Conservation (phyloP, 1,139 yeast species). For the Nadsonia starkeyi-henricii region DNA sequence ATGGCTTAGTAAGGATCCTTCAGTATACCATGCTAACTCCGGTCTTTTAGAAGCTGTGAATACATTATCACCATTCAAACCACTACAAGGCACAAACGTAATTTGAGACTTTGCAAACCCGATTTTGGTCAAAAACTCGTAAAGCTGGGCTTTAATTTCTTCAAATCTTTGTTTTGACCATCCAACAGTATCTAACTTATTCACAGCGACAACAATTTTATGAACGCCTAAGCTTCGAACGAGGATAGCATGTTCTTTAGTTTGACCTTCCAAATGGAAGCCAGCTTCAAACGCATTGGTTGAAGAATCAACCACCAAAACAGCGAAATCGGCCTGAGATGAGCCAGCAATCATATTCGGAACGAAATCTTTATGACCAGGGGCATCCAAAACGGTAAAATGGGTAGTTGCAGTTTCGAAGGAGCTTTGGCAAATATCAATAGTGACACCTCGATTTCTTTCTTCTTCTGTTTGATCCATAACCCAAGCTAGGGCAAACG, state of each 20-base stretch:
- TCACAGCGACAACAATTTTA: conserved; percentile 61
- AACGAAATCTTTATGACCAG: conserved; percentile 94
- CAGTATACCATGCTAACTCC: conserved; percentile 45
- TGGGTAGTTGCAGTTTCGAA: conserved; percentile 54
- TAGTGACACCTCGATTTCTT: conserved; percentile 73
- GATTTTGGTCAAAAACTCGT: conserved; percentile 42
- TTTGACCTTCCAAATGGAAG: conserved; percentile 76
- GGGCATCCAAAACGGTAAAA: conserved; percentile 91
- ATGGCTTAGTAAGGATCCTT: conserved; percentile 48
- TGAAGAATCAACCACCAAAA: conserved; percentile 64
- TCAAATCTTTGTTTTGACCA: conserved; percentile 59
- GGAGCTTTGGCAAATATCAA: conserved; percentile 75
- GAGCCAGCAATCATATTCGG: conserved; percentile 99
- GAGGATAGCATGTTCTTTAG: conserved; percentile 81
- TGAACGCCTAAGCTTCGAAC: conserved; percentile 77
- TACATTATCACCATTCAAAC: conserved; percentile 73
- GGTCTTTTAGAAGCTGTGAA: conserved; percentile 26
- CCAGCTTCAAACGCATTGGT: conserved; percentile 85
- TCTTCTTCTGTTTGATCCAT: conserved; percentile 94
- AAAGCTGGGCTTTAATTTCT: conserved; percentile 45
- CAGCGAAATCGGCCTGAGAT: conserved; percentile 62
- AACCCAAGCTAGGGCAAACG: conserved; percentile 95
- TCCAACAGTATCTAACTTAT: conserved; percentile 67
- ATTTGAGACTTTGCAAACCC: conserved; percentile 43
- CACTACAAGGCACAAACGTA: conserved; percentile 72